A percentile compares a stretch with the other conserved stretches of the same genome.
Conservation (phyloP, 2,329 filamentous ascomycete species). For the Diaporthe citri region DNA sequence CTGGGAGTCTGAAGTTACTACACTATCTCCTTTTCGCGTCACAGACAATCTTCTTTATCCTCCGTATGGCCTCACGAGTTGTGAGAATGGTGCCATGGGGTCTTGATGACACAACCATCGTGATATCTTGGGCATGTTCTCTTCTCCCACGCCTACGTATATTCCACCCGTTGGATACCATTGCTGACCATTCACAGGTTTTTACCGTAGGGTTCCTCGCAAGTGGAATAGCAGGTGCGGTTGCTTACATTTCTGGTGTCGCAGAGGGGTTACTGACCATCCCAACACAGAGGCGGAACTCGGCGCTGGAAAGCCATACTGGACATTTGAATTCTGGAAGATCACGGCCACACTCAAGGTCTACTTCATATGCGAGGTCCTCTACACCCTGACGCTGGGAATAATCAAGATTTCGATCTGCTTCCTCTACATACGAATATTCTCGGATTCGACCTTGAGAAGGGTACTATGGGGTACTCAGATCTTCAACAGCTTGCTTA, state of each 20-base stretch:
- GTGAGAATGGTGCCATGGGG: conserved; percentile 3
- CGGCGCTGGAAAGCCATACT: conserved; percentile 3
- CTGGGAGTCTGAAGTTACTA: neutral
- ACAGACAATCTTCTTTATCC: neutral
- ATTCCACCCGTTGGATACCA: neutral
- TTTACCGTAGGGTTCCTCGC: neutral
- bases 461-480: conserved; percentile 46
- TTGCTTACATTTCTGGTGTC: neutral
- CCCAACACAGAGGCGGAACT: conserved; percentile 9
- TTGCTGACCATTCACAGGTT: conserved; percentile 2
- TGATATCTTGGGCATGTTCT: conserved; percentile 18
- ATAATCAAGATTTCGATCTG: conserved; percentile 53
- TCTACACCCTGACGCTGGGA: conserved; percentile 47
- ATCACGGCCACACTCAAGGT: conserved; percentile 40
- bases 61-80: conserved; percentile 13
- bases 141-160: neutral
- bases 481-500: conserved; percentile 45
- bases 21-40: conserved; percentile 5
- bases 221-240: conserved; percentile 8
- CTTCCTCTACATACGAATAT: conserved; percentile 52
- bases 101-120: conserved; percentile 25
- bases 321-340: conserved; percentile 12
- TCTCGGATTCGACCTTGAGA: conserved; percentile 46
- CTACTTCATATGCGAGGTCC: conserved; percentile 47
- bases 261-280: neutral